Evolutionary conservation across 371 early-diverging fungal genomes (phyloP), one percentile per base, ranked within the genome.

Genomic region (Mucor saturninus): DNA sequence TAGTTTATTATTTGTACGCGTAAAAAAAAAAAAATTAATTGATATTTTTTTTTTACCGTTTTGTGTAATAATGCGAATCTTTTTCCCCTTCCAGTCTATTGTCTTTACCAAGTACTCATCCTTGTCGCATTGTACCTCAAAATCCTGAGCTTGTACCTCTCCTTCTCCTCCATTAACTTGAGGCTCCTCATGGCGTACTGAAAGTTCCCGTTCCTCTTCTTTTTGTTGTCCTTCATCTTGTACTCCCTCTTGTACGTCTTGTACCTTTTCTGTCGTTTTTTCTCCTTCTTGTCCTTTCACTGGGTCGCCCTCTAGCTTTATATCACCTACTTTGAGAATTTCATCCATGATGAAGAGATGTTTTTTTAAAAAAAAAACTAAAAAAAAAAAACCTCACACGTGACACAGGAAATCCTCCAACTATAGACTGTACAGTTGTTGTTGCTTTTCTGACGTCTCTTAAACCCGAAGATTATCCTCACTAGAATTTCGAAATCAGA

Each of bases 1-100:
- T 21, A 21, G 28, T 31, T 40, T 48, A 7, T 2, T 15, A n/a
- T 11, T 11, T 14, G 11, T 21, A 4, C 14, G 35, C 42, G 55
- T 64, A 57, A 43, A 54, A 21, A 6, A 38, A 38, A 9, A 11
- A 21, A 13, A 4, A 13, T 9, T 40, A 4, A 13, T 28, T 43
- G 15, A 11, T 7, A 26, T 3, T 30, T n/a, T 3, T 13, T 15
- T 45, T 59, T 53, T 85, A 86, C 88, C 87, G 76, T 93, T 93
- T 77, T 94, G 94, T 14, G 93, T 94, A 48, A 92, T 88, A 54
- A 93, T 91, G 56, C 80, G 80, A 37, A 87, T 80, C 2, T 72
- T 66, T 38, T 76, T 77, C 52, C 62, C 65, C 35, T 76, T 54
- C 89, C 89, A 91, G 56, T 80, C 83, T 11, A 91, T 81, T 13